These are phyloP conservation scores for Syzygium jambos DNA, from an alignment of 345 rosid species.

Conservation along the genomic window DNA sequence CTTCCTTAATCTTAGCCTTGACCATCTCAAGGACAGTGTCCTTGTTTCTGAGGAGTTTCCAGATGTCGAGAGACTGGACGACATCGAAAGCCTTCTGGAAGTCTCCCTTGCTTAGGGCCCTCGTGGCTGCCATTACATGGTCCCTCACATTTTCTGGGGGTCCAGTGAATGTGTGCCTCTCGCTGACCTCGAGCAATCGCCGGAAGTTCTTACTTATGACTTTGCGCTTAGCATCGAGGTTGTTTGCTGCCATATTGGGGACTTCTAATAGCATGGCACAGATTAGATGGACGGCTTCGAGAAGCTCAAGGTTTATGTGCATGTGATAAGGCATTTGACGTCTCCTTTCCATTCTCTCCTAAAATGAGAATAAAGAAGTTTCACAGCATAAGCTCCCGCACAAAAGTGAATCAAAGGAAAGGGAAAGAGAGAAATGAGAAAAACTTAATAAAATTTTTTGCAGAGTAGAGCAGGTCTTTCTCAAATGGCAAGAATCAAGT, in stretches of 20 bases:
- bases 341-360: conserved; percentile 90
- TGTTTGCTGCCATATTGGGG: conserved; percentile 82
- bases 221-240: conserved; percentile 47
- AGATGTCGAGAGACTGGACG: conserved; percentile 62
- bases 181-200: conserved; percentile 62
- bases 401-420: not conserved
- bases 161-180: conserved; percentile 75
- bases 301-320: conserved; percentile 97
- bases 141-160: conserved; percentile 89
- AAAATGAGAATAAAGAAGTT: conserved; percentile 5
- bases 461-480: not conserved
- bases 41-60: conserved; percentile 63
- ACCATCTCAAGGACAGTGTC: conserved; percentile 63
- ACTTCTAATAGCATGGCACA: conserved; percentile 95
- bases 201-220: conserved; percentile 81
- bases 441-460: not conserved
- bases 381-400: not conserved
- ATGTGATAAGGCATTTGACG: conserved; percentile 95
- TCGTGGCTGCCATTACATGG: conserved; percentile 81
- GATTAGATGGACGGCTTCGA: conserved; percentile 82
- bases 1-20: conserved; percentile 76
- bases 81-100: conserved; percentile 54
- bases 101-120: conserved; percentile 75
- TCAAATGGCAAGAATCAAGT: not conserved
- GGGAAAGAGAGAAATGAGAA: not conserved